Base-by-base conservation (phyloP, 495 filamentous ascomycete species). In the Melanomma pulvis-pyrius region DNA sequence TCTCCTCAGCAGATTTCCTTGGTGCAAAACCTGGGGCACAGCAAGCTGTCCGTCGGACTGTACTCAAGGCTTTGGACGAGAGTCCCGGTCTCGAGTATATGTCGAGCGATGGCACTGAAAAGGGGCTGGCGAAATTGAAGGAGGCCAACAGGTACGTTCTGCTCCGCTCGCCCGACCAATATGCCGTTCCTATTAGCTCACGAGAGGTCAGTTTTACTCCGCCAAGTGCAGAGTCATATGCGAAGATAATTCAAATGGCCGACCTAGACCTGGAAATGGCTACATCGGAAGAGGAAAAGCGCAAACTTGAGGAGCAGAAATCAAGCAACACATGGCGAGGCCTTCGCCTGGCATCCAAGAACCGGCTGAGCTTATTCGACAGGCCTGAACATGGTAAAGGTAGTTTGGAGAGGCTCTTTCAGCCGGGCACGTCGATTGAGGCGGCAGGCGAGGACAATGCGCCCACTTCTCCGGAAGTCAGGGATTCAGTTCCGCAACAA, bases 241-340 rank as follows among this genome's bases (percentile, higher is more conserved):
- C 72, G 36, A 70, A 81, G 75, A 67, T 70, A 47, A 90, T 96
- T 49, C 82, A 82, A 64, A 81, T 85, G 29, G 86, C 88, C 66
- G 87, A 96, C 21, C 83, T 96, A 66, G 91, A 96, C 69, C 85
- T 97, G 32, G 90, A 96, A 26, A 90, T 90, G 79, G 88, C 90
- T 8, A 83, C 81, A 56, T 84, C 82, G 49, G 86, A 88, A 24
- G 87, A 90, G 61, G 86, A 92, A 61, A 90, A 87, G 73, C 83
- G 87, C 9, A 75, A 74, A 39, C 83, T 90, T 19, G 73, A 84
- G 26, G 87, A 88, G 52, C 78, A 84, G 2, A 96, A 92, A 74
- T 83, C 85, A 24, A 96, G 91, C 80, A 93, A 96, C 77, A 88
- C 85, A 30, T 98, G 94, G 94, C 84, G 92, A 64, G 87, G 89